phyloP scores from a whole-genome alignment of 345 rosid species.

The Cochlearia excelsa region DNA sequence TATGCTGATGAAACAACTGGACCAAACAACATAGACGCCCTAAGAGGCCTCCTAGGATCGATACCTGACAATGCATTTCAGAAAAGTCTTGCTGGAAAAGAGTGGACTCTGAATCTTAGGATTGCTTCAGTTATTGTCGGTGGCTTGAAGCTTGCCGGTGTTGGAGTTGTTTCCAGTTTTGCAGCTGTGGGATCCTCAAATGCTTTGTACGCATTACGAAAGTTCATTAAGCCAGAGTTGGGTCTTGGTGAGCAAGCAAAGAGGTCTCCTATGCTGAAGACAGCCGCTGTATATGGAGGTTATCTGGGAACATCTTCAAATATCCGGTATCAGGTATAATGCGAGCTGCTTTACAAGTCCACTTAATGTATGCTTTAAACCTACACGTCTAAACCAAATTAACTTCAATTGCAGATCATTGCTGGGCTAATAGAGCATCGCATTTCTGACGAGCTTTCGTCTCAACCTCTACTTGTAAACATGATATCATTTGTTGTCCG shows the following conservation, averaged over 20 bases:
- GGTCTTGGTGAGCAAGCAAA: conserved; percentile 45
- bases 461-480: conserved; percentile 74
- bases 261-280: conserved; percentile 86
- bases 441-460: conserved; percentile 70
- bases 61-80: conserved; percentile 96
- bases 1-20: conserved; percentile 50
- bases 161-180: conserved; percentile 80
- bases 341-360: no score
- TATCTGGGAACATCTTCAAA: conserved; percentile 94
- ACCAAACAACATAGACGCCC: conserved; percentile 56
- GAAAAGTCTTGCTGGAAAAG: conserved; percentile 76
- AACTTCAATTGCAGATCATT: conserved; percentile 60
- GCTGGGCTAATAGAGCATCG: conserved; percentile 94
- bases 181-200: conserved; percentile 89
- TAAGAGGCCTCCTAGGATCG: conserved; percentile 76
- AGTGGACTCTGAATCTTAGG: conserved; percentile 77
- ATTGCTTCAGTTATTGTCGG: conserved; percentile 85
- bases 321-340: conserved; percentile 75
- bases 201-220: conserved; percentile 49
- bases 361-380: no score
- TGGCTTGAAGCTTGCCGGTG: conserved; percentile 79
- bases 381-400: no score
- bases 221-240: conserved; percentile 52
- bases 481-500: conserved; percentile 77
- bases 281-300: conserved; percentile 66